phyloP scores from a whole-genome alignment of 1,284 basidiomycete genomes.

The Coniferiporia weirii region DNA sequence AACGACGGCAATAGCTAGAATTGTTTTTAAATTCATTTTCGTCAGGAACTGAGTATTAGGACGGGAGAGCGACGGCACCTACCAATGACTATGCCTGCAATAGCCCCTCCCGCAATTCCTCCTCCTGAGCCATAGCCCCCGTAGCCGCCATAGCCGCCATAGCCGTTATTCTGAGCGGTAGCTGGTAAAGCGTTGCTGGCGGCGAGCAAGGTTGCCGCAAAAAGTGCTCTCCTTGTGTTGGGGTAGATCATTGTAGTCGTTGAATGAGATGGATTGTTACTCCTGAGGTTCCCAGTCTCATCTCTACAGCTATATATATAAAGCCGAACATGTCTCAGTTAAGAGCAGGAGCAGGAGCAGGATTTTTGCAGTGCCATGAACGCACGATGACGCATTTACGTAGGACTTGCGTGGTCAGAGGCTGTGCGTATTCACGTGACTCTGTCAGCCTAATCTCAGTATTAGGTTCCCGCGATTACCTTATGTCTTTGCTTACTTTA shows the following conservation, averaged over 20 bases:
- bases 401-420: too few species aligned
- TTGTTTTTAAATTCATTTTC: not conserved
- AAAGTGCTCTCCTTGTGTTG: not conserved
- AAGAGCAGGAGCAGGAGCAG: not conserved
- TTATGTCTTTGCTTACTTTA: too few species aligned
- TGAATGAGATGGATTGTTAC: not conserved
- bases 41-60: not conserved
- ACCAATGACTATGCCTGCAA: not conserved
- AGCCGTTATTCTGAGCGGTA: not conserved
- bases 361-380: too few species aligned
- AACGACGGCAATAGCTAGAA: not conserved
- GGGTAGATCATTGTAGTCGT: not conserved
- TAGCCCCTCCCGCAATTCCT: not conserved
- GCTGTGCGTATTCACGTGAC: too few species aligned
- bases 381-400: too few species aligned
- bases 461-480: too few species aligned
- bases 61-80: not conserved
- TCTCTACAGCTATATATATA: not conserved
- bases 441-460: too few species aligned
- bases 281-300: not conserved
- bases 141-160: not conserved
- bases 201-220: not conserved
- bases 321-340: not conserved
- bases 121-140: not conserved
- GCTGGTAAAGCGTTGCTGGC: not conserved